Evolutionary conservation across 2,329 filamentous ascomycete species (phyloP), one percentile per base, ranked within the genome.

Genomic region (Diplodia corticola): DNA sequence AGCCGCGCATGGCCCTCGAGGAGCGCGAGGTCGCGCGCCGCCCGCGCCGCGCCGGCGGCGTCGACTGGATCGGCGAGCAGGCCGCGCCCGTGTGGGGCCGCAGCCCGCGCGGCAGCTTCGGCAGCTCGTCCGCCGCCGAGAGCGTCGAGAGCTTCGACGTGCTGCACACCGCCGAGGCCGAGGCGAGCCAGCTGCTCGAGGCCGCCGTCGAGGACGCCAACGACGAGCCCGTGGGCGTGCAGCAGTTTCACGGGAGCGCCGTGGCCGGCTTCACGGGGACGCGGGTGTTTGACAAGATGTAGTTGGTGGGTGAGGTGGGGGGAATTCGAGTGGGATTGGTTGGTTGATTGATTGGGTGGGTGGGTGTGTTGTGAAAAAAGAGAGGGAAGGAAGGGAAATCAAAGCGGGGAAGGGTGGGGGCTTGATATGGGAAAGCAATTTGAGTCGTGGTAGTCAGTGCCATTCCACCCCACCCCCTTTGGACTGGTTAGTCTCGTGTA

Each of bases 141-240:
- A 74, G 71, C 63, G 73, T 74, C 66, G 70, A 79, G 72, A 81
- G 79, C 68, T 83, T 82, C 55, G 80, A 82, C 68, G 70, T 81
- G 68, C 77, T 83, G 77, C 78, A 78, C 22, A 78, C 77, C 4
- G 77, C 80, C 0, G 81, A 82, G 69, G 79, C 78, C 0, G 80
- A 82, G 68, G 69, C 70, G 13, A 75, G 73, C 22, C 68, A 77
- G 3, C 20, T 78, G 50, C 3, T 67, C 24, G 54, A 61, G 1
- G 46, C 15, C 2, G 64, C 54, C 3, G 28, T 24, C 1, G 55
- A 53, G 22, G 33, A 53, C 12, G 22, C 7, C 7, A 33, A 28
- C 3, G 55, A 54, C 35, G 64, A 66, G 46, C 24, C 13, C 7
- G 40, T 66, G 24, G 2, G 5, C 17, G 26, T 61, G 46, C 54